A percentile compares a stretch with the other conserved stretches of the same genome.
Evolutionary conservation across 192 early-diverging fungal species (phyloP).

Genomic region (Funneliformis mosseae): DNA sequence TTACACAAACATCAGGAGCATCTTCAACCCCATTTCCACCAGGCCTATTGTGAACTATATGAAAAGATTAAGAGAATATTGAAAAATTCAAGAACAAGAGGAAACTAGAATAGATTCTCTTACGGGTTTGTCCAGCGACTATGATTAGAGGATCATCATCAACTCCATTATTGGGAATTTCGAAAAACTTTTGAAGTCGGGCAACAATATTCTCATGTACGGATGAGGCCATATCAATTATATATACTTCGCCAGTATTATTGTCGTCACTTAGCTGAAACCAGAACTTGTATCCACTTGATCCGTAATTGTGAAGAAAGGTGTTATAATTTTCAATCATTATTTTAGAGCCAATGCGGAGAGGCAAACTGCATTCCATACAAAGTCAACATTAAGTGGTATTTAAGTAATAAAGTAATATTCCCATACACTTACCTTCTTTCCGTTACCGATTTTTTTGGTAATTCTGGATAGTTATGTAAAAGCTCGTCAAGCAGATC

Average conservation of each 20-base stretch:
- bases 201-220: not conserved
- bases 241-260: constrained; percentile 11
- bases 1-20: not conserved
- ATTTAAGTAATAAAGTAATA: constrained; percentile 8
- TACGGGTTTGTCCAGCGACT: not conserved
- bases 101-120: constrained; percentile 14
- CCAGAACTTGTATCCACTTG: constrained; percentile 11
- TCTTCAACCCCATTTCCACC: not conserved
- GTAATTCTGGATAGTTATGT: constrained; percentile 27
- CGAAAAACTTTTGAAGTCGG: constrained; percentile 9
- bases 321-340: constrained; percentile 21
- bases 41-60: constrained; percentile 1
- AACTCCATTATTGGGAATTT: not conserved
- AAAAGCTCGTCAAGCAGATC: not conserved
- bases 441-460: constrained; percentile 8
- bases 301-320: constrained; percentile 13
- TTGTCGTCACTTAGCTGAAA: not conserved
- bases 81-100: constrained; percentile 11
- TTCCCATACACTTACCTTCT: not conserved
- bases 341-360: constrained; percentile 9
- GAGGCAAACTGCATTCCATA: constrained; percentile 27
- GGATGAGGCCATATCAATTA: constrained; percentile 20
- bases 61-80: constrained; percentile 19
- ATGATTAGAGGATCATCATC: not conserved
- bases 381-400: constrained; percentile 18